A percentile compares a stretch with the other conserved stretches of the same genome.
Conservation (phyloP, 1,284 basidiomycete species). For the Cutaneotrichosporon arboriforme region DNA sequence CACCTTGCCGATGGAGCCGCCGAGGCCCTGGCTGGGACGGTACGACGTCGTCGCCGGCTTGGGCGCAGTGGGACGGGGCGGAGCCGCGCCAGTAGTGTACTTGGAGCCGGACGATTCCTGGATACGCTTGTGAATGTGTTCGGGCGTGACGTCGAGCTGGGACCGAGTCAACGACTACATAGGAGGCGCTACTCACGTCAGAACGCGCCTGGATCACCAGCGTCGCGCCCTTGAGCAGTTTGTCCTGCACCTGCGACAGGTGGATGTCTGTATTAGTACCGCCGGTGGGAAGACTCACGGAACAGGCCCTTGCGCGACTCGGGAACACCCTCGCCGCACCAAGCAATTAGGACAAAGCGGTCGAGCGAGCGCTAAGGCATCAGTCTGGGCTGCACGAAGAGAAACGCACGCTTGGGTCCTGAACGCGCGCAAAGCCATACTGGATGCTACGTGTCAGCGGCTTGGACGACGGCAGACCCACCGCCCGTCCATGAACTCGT, state of each 20-base stretch:
- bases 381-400: not conserved
- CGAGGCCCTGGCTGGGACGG: slow-evolving; percentile 41
- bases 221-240: slow-evolving; percentile 77
- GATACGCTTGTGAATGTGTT: slow-evolving; percentile 76
- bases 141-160: slow-evolving; percentile 72
- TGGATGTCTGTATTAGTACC: slow-evolving; percentile 1
- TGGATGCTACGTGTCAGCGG: slow-evolving; percentile 61
- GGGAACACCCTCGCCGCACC: slow-evolving; percentile 95
- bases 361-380: slow-evolving; percentile 68
- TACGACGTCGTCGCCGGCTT: slow-evolving; percentile 35
- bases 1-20: slow-evolving; percentile 42
- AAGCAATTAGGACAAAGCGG: slow-evolving; percentile 85
- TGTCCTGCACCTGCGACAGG: slow-evolving; percentile 59
- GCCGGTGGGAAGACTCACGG: slow-evolving; percentile 48
- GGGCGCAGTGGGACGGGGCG: slow-evolving; percentile 14
- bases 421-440: slow-evolving; percentile 85
- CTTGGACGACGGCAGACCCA: slow-evolving; percentile 42
- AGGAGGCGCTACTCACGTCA: slow-evolving; percentile 55
- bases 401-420: slow-evolving; percentile 70
- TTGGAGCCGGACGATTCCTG: slow-evolving; percentile 88
- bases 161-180: slow-evolving; percentile 1
- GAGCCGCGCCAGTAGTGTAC: slow-evolving; percentile 53
- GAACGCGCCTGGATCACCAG: slow-evolving; percentile 87
- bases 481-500: slow-evolving; percentile 92
- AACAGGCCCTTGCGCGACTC: slow-evolving; percentile 89